Base-by-base conservation (phyloP, 2,329 filamentous ascomycete species). In the Hypoxylon sp. region DNA sequence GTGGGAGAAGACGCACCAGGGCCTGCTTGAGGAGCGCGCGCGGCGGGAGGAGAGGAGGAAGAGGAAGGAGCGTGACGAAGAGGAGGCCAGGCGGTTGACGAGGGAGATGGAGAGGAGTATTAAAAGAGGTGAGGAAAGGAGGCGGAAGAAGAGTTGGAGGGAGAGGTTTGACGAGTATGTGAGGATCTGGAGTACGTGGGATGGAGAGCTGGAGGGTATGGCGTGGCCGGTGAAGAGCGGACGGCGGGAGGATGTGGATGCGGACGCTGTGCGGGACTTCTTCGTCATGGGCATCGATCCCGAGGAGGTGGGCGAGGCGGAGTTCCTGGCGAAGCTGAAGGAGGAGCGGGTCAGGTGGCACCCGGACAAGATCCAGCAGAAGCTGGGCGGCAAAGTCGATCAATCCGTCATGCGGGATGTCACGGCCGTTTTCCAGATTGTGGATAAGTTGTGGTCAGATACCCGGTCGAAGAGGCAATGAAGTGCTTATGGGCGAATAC, bases 301-400 rank as follows among this genome's bases (percentile, higher is more conserved):
- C 20, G 78, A 80, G 26, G 78, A 80, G 1, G 71, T 82, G 2
- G 83, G 82, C 18, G 81, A 83, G 71, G 78, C 74, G 61, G 79
- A 80, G 8, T 82, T 84, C 52, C 75, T 82, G 18, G 78, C 81
- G 6, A 80, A 78, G 61, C 82, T 98, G 54, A 97, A 97, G 78
- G 82, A 88, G 4, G 96, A 99, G 81, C 88, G 96, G 53, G 89
- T 98, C 16, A 85, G 93, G 14, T 99, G 96, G 96, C 96, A 99
- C 81, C 96, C 96, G 3, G 96, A 99, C 80, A 99, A 98, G 83
- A 91, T 98, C 59, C 93, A 97, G 81, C 96, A 97, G 80, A 87
- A 89, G 55, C 89, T 97, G 64, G 92, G 93, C 2, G 88, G 86
- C 0, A 81, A 87, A 63, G 87, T 97, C 50, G 90, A 94, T 49